Base-by-base conservation (phyloP, 352 stramenopile species). In the Phytophthora cactorum region DNA sequence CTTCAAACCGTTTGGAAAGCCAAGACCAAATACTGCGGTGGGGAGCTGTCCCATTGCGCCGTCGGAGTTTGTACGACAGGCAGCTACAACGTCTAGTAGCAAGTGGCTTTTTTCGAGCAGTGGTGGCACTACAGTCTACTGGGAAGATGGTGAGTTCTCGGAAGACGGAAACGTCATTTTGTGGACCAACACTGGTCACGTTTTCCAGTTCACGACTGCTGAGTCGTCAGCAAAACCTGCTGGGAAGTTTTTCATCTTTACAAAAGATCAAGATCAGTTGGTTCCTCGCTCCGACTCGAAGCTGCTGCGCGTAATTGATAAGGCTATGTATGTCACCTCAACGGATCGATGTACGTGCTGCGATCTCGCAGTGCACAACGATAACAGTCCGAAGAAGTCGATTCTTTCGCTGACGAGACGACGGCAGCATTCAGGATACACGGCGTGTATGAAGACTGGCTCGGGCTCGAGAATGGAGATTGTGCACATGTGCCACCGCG, bases 211-310 rank as follows among this genome's bases (percentile, higher is more conserved):
- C 46, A 69, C 75, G 39, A 63, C 73, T 12, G 52, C 45, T 4
- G 71, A 75, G 25, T 50, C 49, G 10, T 74, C 65, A 8, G 66
- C 45, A 31, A 73, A 57, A 8, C 25, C 47, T 46, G 66, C 54
- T 9, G 84, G 86, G 0, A 89, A 92, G 46, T 72, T 94, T 49
- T 91, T 93, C 15, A 78, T 92, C n/a, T 92, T 96, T 49, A 93
- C 86, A 6, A 92, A 94, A 63, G 82, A 88, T 39, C 75, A 91
- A 63, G 86, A 94, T 43, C 86, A 94, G 55, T 78, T 94, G 25
- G 86, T 94, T 4, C 86, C 86, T n/a, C 74, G 86, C 31, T 91
- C 84, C 31, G 88, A 88, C 53, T 86, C 83, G 39, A 92, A 91
- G 52, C 65, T 47, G 5, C 58, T 94, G 49, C 68, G 68, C 9